Conservation (phyloP, 176 grass and related monocot genomes). For the Carex cristatella region DNA sequence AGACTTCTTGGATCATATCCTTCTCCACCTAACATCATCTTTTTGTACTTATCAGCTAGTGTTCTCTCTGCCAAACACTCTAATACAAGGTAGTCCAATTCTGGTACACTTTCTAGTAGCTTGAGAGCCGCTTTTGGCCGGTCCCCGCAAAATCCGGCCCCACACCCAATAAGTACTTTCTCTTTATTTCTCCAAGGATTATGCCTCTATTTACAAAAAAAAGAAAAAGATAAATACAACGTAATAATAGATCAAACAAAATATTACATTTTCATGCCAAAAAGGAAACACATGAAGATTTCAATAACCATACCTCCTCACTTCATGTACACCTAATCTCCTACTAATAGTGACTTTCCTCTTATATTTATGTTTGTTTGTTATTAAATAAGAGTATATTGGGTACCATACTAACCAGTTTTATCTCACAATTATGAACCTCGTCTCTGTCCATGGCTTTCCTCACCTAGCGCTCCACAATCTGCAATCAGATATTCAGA, state of each 20-base stretch:
- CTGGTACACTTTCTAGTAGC: constrained; percentile 52
- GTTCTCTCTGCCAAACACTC: constrained; percentile 95
- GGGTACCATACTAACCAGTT: constrained; percentile 40
- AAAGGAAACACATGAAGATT: not conserved
- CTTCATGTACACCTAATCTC: not conserved
- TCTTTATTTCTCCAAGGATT: constrained; percentile 52
- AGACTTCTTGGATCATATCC: constrained; percentile 78
- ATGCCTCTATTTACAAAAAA: constrained; percentile 38
- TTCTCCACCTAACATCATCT: constrained; percentile 60
- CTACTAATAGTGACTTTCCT: not conserved
- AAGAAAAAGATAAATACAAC: not conserved
- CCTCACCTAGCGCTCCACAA: not conserved
- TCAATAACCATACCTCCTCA: not conserved
- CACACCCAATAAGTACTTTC: constrained; percentile 71
- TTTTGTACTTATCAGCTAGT: constrained; percentile 62
- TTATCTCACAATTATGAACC: constrained; percentile 43
- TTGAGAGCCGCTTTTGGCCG: constrained; percentile 62
- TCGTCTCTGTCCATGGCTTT: constrained; percentile 32
- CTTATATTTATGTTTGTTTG: not conserved
- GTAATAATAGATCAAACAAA: not conserved
- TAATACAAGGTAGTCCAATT: constrained; percentile 85
- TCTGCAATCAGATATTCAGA: not conserved
- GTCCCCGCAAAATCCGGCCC: constrained; percentile 88
- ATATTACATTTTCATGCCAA: not conserved
- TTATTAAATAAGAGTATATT: not conserved